These are phyloP conservation scores for Colletotrichum sansevieriae DNA, from an alignment of 2,329 filamentous ascomycete genomes.

Conservation along the genomic window DNA sequence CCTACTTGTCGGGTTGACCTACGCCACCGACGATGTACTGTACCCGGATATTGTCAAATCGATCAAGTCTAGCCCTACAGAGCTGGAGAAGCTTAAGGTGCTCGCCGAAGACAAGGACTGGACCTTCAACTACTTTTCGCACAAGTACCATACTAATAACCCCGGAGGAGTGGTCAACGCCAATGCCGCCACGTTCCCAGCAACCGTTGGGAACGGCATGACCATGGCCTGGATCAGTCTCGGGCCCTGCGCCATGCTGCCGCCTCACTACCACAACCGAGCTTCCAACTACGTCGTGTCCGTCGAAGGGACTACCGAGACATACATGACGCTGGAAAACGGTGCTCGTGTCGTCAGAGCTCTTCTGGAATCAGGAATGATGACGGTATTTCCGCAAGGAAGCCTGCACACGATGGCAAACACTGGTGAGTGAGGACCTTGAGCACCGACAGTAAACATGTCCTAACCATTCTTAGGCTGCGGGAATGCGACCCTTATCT, in stretches of 20 bases:
- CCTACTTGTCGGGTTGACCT: not conserved
- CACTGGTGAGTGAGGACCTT: slow-evolving; percentile 52
- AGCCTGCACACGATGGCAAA: slow-evolving; percentile 65
- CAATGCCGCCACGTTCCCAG: slow-evolving; percentile 64
- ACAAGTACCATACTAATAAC: slow-evolving; percentile 55
- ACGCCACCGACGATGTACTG: slow-evolving; percentile 31
- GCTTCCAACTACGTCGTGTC: slow-evolving; percentile 63
- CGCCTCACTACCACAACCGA: slow-evolving; percentile 63
- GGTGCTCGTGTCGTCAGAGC: slow-evolving; percentile 57
- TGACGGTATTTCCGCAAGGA: slow-evolving; percentile 63
- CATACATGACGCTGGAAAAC: slow-evolving; percentile 66
- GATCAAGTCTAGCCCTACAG: slow-evolving; percentile 56
- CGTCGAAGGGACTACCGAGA: slow-evolving; percentile 61
- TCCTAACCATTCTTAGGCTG: slow-evolving; percentile 53
- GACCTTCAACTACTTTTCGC: slow-evolving; percentile 62
- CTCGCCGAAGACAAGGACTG: slow-evolving; percentile 58
- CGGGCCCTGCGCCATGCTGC: slow-evolving; percentile 65
- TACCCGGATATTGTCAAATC: slow-evolving; percentile 46
- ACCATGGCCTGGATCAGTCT: slow-evolving; percentile 61
- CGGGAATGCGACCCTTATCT: slow-evolving; percentile 61
- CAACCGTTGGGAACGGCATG: slow-evolving; percentile 60
- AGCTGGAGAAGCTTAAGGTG: slow-evolving; percentile 57
- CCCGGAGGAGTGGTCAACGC: slow-evolving; percentile 65
- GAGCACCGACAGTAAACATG: too few relatives aligned
- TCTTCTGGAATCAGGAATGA: slow-evolving; percentile 57